Conservation (phyloP, 2,329 filamentous ascomycete species). For the Fusarium oxysporum region DNA sequence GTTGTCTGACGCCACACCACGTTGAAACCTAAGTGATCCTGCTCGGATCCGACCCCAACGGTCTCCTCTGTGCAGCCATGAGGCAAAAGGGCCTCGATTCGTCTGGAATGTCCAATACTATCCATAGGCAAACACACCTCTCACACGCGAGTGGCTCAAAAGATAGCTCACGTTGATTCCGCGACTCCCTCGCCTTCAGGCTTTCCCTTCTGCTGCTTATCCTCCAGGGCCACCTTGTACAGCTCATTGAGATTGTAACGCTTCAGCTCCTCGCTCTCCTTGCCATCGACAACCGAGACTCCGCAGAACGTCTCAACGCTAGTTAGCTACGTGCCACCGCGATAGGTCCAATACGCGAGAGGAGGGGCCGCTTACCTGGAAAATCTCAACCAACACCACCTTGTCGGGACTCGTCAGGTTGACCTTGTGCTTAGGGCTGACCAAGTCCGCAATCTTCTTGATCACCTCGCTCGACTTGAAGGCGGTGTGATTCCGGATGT, state of each 20-base stretch:
- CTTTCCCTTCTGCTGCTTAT: constrained; percentile 32
- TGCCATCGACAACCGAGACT: constrained; percentile 79
- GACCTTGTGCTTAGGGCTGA: constrained; percentile 78
- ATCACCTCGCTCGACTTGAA: constrained; percentile 78
- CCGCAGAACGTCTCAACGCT: constrained; percentile 75
- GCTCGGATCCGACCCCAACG: background rate
- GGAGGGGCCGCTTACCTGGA: constrained; percentile 68
- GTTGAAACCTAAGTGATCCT: background rate
- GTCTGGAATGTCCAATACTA: constrained; percentile 10
- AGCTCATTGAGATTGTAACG: constrained; percentile 83
- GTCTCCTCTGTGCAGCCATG: constrained; percentile 15
- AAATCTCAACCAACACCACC: constrained; percentile 83
- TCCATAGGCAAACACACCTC: constrained; percentile 16
- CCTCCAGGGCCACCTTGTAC: constrained; percentile 58
- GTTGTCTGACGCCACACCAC: background rate
- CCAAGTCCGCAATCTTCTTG: constrained; percentile 73
- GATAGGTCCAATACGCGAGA: constrained; percentile 38
- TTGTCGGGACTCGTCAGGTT: constrained; percentile 82
- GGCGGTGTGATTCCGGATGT: constrained; percentile 77
- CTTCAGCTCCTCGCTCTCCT: constrained; percentile 78
- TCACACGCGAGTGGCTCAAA: constrained; percentile 16
- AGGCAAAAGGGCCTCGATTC: constrained; percentile 6
- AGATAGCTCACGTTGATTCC: constrained; percentile 32
- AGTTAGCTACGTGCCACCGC: constrained; percentile 34
- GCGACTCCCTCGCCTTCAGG: constrained; percentile 28